These are phyloP conservation scores for Phytophthora idaei DNA, from an alignment of 352 stramenopile genomes.

Conservation along the genomic window DNA sequence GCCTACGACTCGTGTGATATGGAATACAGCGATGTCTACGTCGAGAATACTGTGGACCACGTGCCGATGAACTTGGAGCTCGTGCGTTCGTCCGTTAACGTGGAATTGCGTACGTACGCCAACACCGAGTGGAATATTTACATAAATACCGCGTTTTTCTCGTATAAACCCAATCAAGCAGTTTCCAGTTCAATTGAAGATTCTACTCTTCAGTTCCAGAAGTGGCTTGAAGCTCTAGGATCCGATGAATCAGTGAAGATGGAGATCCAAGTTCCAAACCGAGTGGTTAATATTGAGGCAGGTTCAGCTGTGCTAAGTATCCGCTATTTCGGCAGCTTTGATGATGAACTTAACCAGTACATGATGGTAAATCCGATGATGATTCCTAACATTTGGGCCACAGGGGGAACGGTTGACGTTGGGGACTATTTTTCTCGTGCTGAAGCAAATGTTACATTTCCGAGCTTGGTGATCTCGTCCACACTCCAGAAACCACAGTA, in stretches of 20 bases:
- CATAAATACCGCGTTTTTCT: not conserved
- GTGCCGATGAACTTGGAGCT: not conserved
- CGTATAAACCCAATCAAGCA: not conserved
- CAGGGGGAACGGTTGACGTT: not conserved
- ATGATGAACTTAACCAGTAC: not conserved
- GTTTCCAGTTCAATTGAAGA: not conserved
- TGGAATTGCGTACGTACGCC: not conserved
- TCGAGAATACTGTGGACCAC: not conserved
- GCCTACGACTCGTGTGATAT: conserved; percentile 7
- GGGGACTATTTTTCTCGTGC: not conserved
- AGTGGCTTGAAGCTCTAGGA: not conserved
- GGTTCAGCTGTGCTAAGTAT: not conserved
- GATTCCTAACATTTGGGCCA: not conserved
- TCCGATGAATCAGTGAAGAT: not conserved
- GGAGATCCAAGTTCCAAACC: not conserved
- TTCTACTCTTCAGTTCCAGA: not conserved
- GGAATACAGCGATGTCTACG: conserved; percentile 17
- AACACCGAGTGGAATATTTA: not conserved
- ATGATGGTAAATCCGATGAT: not conserved
- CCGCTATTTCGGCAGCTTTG: not conserved
- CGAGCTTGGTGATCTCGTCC: not conserved
- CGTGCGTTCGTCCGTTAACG: not conserved
- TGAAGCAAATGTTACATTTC: not conserved
- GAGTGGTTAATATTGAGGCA: not conserved
- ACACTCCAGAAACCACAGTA: not conserved